Base-by-base conservation (phyloP, 257 asterid species). In the Marsdenia floribunda region DNA sequence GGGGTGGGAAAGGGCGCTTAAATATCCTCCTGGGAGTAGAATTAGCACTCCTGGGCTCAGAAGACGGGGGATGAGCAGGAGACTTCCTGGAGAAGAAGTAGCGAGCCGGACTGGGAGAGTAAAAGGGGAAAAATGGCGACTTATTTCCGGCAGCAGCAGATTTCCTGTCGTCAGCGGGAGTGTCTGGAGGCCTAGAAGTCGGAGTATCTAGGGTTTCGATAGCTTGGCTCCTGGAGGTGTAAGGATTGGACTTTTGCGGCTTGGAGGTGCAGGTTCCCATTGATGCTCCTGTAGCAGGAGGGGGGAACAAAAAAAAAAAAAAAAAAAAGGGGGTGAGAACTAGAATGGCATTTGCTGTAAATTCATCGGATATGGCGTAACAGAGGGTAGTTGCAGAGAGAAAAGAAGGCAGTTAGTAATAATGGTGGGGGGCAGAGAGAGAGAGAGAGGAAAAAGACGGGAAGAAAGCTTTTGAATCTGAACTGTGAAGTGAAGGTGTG, bases 261-360 rank as follows among this genome's bases (percentile, higher is more conserved):
- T 86, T 88, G 47, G 96, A 90, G 69, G 75, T 55, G 87, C 86
- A 82, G 73, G 78, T 76, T 52, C 96, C 96, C 96, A 89, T 87
- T 64, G 75, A 72, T 3, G 52, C 44, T 33, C 70, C 69, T 35
- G 55, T 42, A 38, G 47, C 44, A 15, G 33, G 67, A 46, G 73
- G 22, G 21, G 50, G 29, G 9, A 40, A 40, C 1, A 40, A 40
- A 40, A 40, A 6, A 44, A 44, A 44, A 44, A 44, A 7, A 44
- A 11, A 8, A 11, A 10, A 9, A 4, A 29, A 19, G 42, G 24
- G 5, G 46, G 71, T 12, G n/a, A 37, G 54, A 42, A 26, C 16
- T 54, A 29, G 52, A 67, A 49, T 72, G 74, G 72, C 73, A 66
- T 72, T 38, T 72, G 6, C 15, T 5, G 64, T 13, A 58, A 76